These are phyloP conservation scores for Grosmannia clavigera DNA, from an alignment of 2,329 filamentous ascomycete genomes.

Conservation along the genomic window DNA sequence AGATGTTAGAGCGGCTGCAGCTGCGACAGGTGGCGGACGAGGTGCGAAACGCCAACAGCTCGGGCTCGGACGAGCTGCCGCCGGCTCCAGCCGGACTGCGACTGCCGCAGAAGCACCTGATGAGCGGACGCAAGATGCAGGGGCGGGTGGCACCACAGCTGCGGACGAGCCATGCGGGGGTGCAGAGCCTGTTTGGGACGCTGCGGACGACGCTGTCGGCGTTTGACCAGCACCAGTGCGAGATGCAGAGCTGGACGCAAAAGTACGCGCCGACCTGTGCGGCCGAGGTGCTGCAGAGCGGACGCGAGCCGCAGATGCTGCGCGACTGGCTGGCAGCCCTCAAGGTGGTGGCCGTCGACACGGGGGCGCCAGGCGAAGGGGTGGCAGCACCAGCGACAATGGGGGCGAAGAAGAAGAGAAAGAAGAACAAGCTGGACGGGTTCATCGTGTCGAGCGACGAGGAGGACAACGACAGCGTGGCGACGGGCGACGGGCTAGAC, in stretches of 20 bases:
- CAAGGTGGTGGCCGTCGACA: slow-evolving; percentile 65
- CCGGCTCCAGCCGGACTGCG: slow-evolving; percentile 37
- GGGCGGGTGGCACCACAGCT: slow-evolving; percentile 34
- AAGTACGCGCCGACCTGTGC: slow-evolving; percentile 70
- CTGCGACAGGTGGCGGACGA: slow-evolving; percentile 21
- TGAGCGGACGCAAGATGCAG: slow-evolving; percentile 44
- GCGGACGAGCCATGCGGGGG: slow-evolving; percentile 15
- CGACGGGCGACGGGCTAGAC: slow-evolving; percentile 46
- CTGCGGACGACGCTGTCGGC: slow-evolving; percentile 56
- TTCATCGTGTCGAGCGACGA: slow-evolving; percentile 74
- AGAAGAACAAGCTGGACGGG: slow-evolving; percentile 62
- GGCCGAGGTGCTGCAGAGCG: slow-evolving; percentile 61
- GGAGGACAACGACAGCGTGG: slow-evolving; percentile 48
- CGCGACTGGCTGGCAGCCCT: slow-evolving; percentile 71
- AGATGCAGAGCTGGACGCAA: slow-evolving; percentile 60
- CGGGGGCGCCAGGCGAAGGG: slow-evolving; percentile 27
- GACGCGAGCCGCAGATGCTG: slow-evolving; percentile 56
- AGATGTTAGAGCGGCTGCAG: slow-evolving; percentile 25
- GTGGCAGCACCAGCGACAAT: slow-evolving; percentile 10
- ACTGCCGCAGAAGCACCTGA: slow-evolving; percentile 42
- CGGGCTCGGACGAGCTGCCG: slow-evolving; percentile 24
- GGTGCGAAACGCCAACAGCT: slow-evolving; percentile 21
- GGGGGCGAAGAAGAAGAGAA: slow-evolving; percentile 42
- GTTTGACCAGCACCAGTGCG: slow-evolving; percentile 69
- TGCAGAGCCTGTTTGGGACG: slow-evolving; percentile 36